A percentile compares a stretch with the other conserved stretches of the same genome.
Conservation (phyloP, 208 protist species). For the Crithidia brevicula region DNA sequence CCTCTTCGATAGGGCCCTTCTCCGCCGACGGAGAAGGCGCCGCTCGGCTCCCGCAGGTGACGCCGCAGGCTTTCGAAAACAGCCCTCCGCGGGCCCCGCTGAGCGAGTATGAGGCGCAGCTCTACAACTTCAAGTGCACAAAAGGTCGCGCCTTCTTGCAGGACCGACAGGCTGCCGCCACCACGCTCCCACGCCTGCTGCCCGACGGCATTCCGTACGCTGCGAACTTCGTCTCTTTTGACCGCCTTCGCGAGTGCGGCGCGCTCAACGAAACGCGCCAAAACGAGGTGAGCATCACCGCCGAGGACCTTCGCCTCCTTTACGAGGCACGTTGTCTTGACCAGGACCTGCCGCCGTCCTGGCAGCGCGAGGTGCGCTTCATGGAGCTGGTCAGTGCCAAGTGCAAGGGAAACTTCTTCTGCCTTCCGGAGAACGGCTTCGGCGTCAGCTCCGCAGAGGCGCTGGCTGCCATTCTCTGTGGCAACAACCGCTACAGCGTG, state of each 20-base stretch:
- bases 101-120: constrained; percentile 29
- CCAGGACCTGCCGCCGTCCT: constrained; percentile 75
- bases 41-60: neutral
- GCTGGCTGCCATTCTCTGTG: constrained; percentile 78
- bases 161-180: constrained; percentile 45
- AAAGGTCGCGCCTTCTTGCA: constrained; percentile 73
- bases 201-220: constrained; percentile 86
- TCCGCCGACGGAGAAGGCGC: neutral
- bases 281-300: constrained; percentile 75
- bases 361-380: constrained; percentile 91
- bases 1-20: neutral
- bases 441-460: constrained; percentile 72
- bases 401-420: constrained; percentile 90
- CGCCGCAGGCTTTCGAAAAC: neutral
- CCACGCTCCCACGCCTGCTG: constrained; percentile 71
- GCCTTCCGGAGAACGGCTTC: constrained; percentile 88
- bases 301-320: constrained; percentile 76
- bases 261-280: constrained; percentile 45
- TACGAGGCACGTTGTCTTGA: constrained; percentile 91
- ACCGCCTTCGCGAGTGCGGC: constrained; percentile 69
- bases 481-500: constrained; percentile 86
- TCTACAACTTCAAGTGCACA: constrained; percentile 79
- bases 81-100: neutral
- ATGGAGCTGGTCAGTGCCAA: constrained; percentile 91
- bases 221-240: constrained; percentile 90